These are phyloP conservation scores for Lipomyces orientalis DNA, from an alignment of 805 yeast species.

Conservation along the genomic window DNA sequence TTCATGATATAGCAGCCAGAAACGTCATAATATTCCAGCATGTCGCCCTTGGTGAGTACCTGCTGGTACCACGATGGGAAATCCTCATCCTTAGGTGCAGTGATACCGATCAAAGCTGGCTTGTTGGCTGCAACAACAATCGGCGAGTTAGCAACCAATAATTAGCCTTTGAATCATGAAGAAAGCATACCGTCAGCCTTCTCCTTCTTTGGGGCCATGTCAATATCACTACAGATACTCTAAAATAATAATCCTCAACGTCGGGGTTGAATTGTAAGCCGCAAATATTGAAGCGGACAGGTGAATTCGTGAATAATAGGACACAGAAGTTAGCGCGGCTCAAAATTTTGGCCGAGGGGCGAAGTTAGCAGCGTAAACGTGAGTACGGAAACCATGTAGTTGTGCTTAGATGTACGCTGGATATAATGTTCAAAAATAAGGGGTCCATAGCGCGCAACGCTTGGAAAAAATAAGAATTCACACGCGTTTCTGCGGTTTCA, in stretches of 20 bases:
- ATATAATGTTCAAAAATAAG: not conserved
- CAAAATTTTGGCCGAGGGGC: not conserved
- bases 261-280: not conserved
- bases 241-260: no score
- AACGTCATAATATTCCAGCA: constrained; percentile 98
- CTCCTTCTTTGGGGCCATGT: constrained; percentile 28
- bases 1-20: constrained; percentile 98
- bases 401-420: not conserved
- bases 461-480: not conserved
- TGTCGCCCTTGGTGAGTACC: constrained; percentile 93
- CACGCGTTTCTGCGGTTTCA: not conserved
- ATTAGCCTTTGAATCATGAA: not conserved
- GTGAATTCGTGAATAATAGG: not conserved
- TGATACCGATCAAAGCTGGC: constrained; percentile 85
- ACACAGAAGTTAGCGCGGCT: constrained; percentile 2
- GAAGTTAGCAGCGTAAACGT: not conserved
- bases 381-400: not conserved
- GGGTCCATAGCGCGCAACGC: not conserved
- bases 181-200: constrained; percentile 21
- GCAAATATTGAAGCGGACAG: not conserved
- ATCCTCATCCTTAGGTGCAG: constrained; percentile 88
- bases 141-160: not conserved
- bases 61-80: constrained; percentile 98
- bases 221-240: not conserved
- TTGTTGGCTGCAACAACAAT: constrained; percentile 11